Evolutionary conservation across 2,329 filamentous ascomycete genomes (phyloP), one percentile per base, ranked within the genome.

Genomic region (Cryphonectria radicalis): DNA sequence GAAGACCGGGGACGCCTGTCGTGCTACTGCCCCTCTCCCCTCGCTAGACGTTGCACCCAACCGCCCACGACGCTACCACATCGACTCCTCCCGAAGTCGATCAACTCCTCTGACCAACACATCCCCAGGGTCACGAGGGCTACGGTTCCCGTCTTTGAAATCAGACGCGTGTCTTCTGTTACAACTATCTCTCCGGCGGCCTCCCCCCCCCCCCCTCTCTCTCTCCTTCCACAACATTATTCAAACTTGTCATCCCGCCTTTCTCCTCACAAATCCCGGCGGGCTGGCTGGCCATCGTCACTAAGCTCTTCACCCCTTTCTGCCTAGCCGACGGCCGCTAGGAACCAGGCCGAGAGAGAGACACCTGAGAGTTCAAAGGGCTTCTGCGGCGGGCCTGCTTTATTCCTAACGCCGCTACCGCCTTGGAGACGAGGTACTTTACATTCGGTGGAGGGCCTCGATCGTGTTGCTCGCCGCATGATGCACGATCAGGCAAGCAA

Each of bases 401-500:
- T 43, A 19, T 25, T 11, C 25, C 22, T 25, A 5, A 28, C 37
- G 42, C n/a, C 62, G 22, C 40, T 25, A 64, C 40, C 5, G 42
- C 37, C 66, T 46, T 14, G 14, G 55, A 43, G 11, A 32, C 35
- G n/a, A 50, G 25, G n/a, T 60, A 46, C 19, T 63, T 50, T 63
- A 42, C 64, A 65, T 63, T 50, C 65, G 53, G 53, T 62, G 64
- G 64, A 50, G 46, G 19, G 53, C 68, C 59, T 35, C 63, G 53
- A 37, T 67, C 43, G 72, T 68, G 60, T 28, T 68, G 46, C 63
- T 64, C 60, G 64, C 66, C 59, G 66, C 63, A 69, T 72, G 64
- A 76, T 77, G 76, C 68, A 74, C 40, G 74, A 75, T 43, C 73
- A 74, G 65, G 72, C 73, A 62, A 72, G 67, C 60, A 62, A 66